These are phyloP conservation scores for Elsinoe arachidis DNA, from an alignment of 2,329 filamentous ascomycete genomes.

Conservation along the genomic window DNA sequence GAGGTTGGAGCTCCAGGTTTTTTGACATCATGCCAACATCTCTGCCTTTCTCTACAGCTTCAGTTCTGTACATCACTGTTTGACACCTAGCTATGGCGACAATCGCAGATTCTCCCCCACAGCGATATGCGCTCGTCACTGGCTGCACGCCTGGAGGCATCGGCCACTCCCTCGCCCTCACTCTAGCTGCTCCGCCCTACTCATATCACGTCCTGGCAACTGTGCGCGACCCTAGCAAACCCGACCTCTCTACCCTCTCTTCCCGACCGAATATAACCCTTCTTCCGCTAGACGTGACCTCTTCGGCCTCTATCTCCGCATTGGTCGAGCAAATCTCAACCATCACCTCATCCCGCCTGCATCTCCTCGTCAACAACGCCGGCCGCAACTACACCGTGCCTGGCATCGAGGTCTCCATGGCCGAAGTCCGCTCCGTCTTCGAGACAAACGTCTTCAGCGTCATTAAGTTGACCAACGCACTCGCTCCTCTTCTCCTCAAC, in stretches of 20 bases:
- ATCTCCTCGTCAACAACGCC: constrained; percentile 53
- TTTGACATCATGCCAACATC: background rate
- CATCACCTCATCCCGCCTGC: constrained; percentile 44
- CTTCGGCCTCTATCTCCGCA: constrained; percentile 39
- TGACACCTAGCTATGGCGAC: background rate
- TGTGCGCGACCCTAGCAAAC: constrained; percentile 39
- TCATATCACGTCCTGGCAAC: constrained; percentile 53
- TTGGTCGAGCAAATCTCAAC: constrained; percentile 39
- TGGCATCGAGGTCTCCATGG: constrained; percentile 45
- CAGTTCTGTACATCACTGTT: background rate
- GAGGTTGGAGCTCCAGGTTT: background rate
- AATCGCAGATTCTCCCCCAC: constrained; percentile 1
- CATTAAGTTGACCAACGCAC: constrained; percentile 49
- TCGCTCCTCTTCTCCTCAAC: constrained; percentile 45
- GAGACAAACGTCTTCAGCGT: constrained; percentile 50
- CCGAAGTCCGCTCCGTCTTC: constrained; percentile 40
- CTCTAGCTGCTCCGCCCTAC: constrained; percentile 23
- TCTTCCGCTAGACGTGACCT: constrained; percentile 45
- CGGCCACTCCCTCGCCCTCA: constrained; percentile 49
- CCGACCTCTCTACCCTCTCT: constrained; percentile 1
- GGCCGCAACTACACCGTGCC: constrained; percentile 49
- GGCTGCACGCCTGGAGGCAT: constrained; percentile 47
- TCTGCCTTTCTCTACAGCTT: background rate
- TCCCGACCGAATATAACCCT: constrained; percentile 35
- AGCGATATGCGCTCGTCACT: constrained; percentile 28